Percentiles rank a stretch among this genome's conserved stretches.
Conservation (phyloP, 148 eudicot species). For the Vaccinium myrtillus region DNA sequence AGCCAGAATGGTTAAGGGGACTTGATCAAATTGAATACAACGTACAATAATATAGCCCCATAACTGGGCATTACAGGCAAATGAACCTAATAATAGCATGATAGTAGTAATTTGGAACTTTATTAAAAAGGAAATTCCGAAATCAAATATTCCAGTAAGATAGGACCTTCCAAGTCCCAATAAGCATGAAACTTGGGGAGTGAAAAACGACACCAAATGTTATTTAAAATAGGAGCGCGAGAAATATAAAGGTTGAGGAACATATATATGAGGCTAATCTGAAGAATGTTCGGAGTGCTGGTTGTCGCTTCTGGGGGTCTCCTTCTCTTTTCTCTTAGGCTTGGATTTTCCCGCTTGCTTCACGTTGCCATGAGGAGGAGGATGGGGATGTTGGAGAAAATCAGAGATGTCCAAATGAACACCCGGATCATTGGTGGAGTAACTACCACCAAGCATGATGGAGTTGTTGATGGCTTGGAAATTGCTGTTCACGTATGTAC, state of each 20-base stretch:
- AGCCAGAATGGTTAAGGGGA: background rate
- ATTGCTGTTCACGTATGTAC: slow-evolving; percentile 74
- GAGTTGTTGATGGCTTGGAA: slow-evolving; percentile 82
- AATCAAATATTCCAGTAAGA: background rate
- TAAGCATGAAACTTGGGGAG: slow-evolving; percentile 9
- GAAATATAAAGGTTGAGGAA: background rate
- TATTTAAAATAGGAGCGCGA: background rate
- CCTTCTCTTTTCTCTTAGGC: slow-evolving; percentile 27
- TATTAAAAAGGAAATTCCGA: background rate
- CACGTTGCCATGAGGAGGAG: background rate
- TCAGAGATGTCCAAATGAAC: slow-evolving; percentile 62
- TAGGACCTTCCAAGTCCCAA: background rate
- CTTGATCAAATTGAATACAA: background rate
- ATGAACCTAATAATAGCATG: background rate
- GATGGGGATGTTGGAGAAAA: slow-evolving; percentile 3
- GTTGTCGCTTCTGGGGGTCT: slow-evolving; percentile 22
- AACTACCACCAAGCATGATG: slow-evolving; percentile 68
- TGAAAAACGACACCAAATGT: background rate
- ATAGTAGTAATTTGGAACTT: slow-evolving; percentile 3
- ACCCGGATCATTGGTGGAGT: slow-evolving; percentile 75
- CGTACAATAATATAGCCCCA: background rate
- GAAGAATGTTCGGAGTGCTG: slow-evolving; percentile 20
- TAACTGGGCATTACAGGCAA: background rate
- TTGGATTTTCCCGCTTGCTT: slow-evolving; percentile 21
- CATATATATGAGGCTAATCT: background rate